Conservation (phyloP, 805 yeast species). For the Saccharomycopsis oosterbeekiorum region DNA sequence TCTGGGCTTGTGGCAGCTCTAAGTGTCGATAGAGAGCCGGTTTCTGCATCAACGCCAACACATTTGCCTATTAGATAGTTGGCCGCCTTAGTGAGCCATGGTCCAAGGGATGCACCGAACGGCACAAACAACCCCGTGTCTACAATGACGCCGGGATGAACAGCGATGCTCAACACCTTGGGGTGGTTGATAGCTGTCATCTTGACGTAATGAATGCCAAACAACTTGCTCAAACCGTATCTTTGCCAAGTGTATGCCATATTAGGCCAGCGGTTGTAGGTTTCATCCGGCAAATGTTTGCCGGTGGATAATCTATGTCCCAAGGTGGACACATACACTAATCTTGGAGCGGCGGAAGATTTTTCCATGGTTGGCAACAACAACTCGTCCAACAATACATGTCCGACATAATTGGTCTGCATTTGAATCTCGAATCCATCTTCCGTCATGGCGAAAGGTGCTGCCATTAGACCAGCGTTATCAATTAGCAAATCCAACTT, state of each 20-base stretch:
- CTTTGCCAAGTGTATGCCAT: neutral
- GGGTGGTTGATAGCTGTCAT: neutral
- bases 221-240: neutral
- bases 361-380: slow-evolving; percentile 44
- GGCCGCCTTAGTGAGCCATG: neutral
- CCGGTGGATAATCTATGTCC: neutral
- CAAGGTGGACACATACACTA: neutral
- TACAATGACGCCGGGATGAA: neutral
- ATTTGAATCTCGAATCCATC: slow-evolving; percentile 70
- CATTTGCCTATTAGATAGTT: neutral
- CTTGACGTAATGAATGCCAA: neutral
- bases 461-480: slow-evolving; percentile 73
- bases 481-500: slow-evolving; percentile 53
- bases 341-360: slow-evolving; percentile 9
- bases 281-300: neutral
- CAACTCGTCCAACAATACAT: slow-evolving; percentile 55
- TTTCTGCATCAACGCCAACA: neutral
- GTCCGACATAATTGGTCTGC: slow-evolving; percentile 69
- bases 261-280: neutral
- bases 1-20: neutral
- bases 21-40: neutral
- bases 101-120: neutral
- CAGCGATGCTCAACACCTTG: neutral
- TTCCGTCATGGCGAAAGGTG: slow-evolving; percentile 51
- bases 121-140: neutral